Evolutionary conservation across 2,329 filamentous ascomycete species (phyloP), one percentile per base, ranked within the genome.

Genomic region (Lithohypha guttulata): DNA sequence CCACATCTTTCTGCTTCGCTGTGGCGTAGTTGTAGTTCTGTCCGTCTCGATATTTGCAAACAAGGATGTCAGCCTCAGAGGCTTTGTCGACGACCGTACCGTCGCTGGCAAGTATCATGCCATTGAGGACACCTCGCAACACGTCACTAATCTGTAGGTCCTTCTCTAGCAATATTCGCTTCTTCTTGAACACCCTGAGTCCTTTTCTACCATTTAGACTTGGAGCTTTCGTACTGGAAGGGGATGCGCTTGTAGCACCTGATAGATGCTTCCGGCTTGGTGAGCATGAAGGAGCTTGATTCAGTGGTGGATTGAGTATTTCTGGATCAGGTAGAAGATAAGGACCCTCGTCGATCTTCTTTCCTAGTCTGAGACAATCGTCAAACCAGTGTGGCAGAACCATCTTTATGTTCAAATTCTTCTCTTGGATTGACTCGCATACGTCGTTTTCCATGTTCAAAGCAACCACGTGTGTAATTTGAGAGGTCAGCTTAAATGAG

Each of bases 321-420:
- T 93, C 84, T 1, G 91, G 83, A 48, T 96, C 70, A 1, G 91
- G 91, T 1, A 96, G 70, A 14, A 75, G 64, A 55, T 98, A 98
- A 1, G 91, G 91, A 5, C 69, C 65, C 58, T 98, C 91, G 51
- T 84, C 81, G 51, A 98, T 95, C 43, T 84, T 78, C 59, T 85
- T 87, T 34, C 89, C 87, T 19, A 98, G 75, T 60, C 84, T 91
- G 50, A 98, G 74, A 61, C 91, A 98, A 57, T 95, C 89, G 52
- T 96, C 89, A 55, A 98, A 95, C 86, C 83, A 87, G 46, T 43
- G 34, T 25, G 91, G 91, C 37, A 98, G 68, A 13, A 98, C 84
- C 43, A 95, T 81, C 60, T 85, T 87, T 59, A 77, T 77, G 39
- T 76, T 77, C 39, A 84, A 66, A 2, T 71, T 72, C 59, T 79